A percentile compares a stretch with the other conserved stretches of the same genome.
Conservation (phyloP, 345 rosid genomes). For the Syzygium jambos region DNA sequence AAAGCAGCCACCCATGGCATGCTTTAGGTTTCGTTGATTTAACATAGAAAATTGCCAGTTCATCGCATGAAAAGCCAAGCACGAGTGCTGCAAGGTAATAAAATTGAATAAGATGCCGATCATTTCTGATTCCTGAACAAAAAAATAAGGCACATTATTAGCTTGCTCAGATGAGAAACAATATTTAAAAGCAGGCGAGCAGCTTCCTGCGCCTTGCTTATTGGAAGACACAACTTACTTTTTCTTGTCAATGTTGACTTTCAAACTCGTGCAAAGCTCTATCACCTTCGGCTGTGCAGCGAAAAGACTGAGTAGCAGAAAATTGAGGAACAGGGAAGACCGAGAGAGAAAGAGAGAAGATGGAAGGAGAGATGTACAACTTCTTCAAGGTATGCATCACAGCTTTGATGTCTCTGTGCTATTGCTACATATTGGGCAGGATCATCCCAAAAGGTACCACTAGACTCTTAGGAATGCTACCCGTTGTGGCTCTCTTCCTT, state of each 20-base stretch:
- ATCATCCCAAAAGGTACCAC: not conserved
- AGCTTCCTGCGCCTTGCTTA: not conserved
- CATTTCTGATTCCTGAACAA: not conserved
- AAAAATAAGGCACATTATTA: not conserved
- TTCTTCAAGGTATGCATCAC: constrained; percentile 13
- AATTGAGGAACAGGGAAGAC: not conserved
- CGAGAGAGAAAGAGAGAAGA: not conserved
- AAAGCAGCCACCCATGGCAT: not conserved
- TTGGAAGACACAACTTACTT: not conserved
- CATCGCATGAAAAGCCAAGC: not conserved
- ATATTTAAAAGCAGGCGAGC: not conserved
- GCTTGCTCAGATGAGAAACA: not conserved
- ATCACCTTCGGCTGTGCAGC: not conserved
- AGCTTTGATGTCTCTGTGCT: constrained; percentile 8
- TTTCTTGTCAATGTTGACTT: not conserved
- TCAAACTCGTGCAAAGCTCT: not conserved
- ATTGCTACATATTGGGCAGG: constrained; percentile 7
- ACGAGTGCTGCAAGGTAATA: not conserved
- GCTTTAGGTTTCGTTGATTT: not conserved
- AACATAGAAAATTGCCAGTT: not conserved
- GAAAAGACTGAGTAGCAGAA: not conserved
- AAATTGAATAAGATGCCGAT: not conserved
- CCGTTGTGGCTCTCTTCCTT: constrained; percentile 11
- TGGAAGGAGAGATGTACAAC: constrained; percentile 4
- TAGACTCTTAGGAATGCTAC: constrained; percentile 9